Conservation (phyloP, 2,329 filamentous ascomycete species). For the Fusarium abutilonis region DNA sequence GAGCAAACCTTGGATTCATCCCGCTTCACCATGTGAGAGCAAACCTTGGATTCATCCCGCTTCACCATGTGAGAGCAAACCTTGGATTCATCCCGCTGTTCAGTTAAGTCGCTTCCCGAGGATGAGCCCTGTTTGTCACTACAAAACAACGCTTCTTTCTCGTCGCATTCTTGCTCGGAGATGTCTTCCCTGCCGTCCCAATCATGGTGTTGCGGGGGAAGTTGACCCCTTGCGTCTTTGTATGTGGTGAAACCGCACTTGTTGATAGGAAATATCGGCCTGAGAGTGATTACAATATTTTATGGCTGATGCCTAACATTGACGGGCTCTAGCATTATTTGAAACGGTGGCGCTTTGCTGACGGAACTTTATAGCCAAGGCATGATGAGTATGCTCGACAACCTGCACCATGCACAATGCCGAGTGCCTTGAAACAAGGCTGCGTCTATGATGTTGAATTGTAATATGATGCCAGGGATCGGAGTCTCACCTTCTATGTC, state of each 20-base stretch:
- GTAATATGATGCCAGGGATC: constrained; percentile 2
- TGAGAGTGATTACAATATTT: background rate
- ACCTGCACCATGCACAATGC: constrained; percentile 16
- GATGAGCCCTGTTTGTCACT: too few species aligned
- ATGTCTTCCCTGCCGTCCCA: background rate
- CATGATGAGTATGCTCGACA: background rate
- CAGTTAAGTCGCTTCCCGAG: background rate
- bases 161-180: background rate
- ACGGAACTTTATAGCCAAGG: background rate
- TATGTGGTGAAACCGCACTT: constrained; percentile 11
- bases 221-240: background rate
- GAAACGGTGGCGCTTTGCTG: constrained; percentile 8
- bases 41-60: constrained; percentile 7
- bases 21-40: background rate
- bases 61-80: constrained; percentile 4
- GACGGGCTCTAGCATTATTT: constrained; percentile 5
- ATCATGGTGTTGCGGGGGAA: background rate
- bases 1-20: background rate
- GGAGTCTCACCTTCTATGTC: background rate
- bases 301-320: background rate
- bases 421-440: constrained; percentile 20
- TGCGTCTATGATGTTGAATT: background rate
- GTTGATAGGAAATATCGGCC: background rate
- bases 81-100: background rate
- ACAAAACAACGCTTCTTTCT: background rate